Base-by-base conservation (phyloP, 768 basidiomycete genomes). In the Panaeolus cyanescens region DNA sequence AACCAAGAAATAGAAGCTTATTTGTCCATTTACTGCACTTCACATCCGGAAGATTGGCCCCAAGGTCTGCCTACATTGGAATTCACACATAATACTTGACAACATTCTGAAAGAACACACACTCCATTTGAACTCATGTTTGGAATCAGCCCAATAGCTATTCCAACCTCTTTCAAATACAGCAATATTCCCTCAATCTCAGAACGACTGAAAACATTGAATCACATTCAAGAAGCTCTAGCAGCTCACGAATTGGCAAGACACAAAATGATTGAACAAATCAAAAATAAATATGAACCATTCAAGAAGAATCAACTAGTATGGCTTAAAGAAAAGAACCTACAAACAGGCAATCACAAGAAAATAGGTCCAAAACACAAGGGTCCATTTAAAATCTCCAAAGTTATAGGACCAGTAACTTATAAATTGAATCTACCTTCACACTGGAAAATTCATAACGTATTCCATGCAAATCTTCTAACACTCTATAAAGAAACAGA, bases 51-150 rank as follows among this genome's bases (percentile, higher is more conserved):
- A 0, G 53, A 62, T 4, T 71, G 68, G 68, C 33, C n/a, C 0
- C 45, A 62, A 0, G 45, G 54, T 12, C 33, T 70, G 0, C 15
- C 64, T 0, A 62, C 54, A 0, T 30, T 61, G 0, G 60, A 71
- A 59, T 71, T 70, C 39, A 45, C 40, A 1, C 58, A 69, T 53
- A 72, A 71, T 54, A 60, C 60, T 12, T 0, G 36, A 32, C 45
- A 39, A 1, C 65, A 70, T 40, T 40, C 66, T 4, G 66, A 66
- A 28, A 10, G 57, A 34, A 36, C 33, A 4, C 25, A 60, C 2
- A 59, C 70, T 2, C 67, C 72, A 5, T 73, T 70, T 20, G 61
- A 72, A 66, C 61, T 72, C 0, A 65, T 68, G 5, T 22, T 64
- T 4, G 65, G 69, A 39, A 31, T 15, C 10, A 17, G 42, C 13